Conservation (phyloP, 768 basidiomycete species). For the Tulasnella sp. region DNA sequence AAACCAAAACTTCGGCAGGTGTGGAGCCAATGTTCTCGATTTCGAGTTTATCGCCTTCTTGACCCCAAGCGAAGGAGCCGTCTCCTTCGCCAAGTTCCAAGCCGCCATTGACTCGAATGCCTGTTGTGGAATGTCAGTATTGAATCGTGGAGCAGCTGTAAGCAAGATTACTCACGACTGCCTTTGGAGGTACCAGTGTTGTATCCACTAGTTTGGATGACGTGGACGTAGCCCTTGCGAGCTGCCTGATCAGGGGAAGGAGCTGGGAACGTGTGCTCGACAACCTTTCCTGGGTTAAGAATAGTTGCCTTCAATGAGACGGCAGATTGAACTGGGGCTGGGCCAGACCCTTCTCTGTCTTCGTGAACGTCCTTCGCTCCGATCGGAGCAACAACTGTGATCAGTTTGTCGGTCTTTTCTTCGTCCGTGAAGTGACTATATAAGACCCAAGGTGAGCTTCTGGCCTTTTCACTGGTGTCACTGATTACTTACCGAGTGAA, state of each 20-base stretch:
- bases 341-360: constrained; percentile 56
- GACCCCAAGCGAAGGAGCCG: constrained; percentile 12
- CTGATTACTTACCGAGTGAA: constrained; percentile 48
- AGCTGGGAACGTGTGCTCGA: constrained; percentile 39
- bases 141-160: not conserved
- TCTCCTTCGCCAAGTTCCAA: constrained; percentile 17
- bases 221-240: constrained; percentile 70
- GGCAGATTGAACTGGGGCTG: constrained; percentile 64
- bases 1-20: constrained; percentile 14
- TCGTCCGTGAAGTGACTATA: constrained; percentile 61
- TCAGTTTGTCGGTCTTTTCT: constrained; percentile 65
- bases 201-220: constrained; percentile 76
- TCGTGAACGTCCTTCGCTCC: constrained; percentile 42
- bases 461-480: not conserved
- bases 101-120: constrained; percentile 10
- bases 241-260: constrained; percentile 17
- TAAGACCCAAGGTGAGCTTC: not conserved
- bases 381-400: constrained; percentile 63
- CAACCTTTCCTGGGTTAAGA: constrained; percentile 39
- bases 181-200: constrained; percentile 46
- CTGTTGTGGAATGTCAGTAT: not conserved
- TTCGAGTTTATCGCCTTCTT: constrained; percentile 13
- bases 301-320: constrained; percentile 64
- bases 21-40: constrained; percentile 15
- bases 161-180: not conserved